These are phyloP conservation scores for Potentilla sterilis DNA, from an alignment of 306 rosid species.

Conservation along the genomic window DNA sequence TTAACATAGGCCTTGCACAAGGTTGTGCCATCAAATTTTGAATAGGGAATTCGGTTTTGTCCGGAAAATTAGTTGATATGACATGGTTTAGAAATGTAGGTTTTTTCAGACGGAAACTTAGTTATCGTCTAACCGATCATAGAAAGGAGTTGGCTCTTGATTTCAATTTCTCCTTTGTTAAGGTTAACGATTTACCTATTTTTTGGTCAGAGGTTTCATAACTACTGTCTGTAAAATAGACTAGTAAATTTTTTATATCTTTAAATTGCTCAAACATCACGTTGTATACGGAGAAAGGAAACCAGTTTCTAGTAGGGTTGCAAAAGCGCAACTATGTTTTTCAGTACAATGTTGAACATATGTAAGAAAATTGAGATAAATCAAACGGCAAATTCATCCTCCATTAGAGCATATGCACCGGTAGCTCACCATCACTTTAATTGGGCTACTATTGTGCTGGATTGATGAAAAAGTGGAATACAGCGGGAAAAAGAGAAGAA, in stretches of 20 bases:
- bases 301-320: not conserved
- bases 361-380: not conserved
- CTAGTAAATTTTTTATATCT: not conserved
- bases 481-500: no score
- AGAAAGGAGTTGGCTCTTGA: not conserved
- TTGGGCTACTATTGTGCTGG: no score
- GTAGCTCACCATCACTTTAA: no score
- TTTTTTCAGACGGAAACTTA: not conserved
- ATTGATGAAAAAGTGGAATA: no score
- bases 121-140: not conserved
- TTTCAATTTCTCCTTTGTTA: not conserved
- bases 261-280: not conserved
- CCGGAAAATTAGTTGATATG: not conserved
- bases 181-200: not conserved
- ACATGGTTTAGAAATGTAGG: conserved; percentile 19
- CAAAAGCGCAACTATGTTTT: not conserved
- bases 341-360: not conserved
- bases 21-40: conserved; percentile 37
- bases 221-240: not conserved
- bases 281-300: not conserved
- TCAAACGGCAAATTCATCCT: not conserved
- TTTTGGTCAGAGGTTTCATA: not conserved
- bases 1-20: conserved; percentile 29
- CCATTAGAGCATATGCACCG: no score
- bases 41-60: conserved; percentile 1